A percentile compares a stretch with the other conserved stretches of the same genome.
These are phyloP conservation scores for Bipolaris cookei DNA, from an alignment of 2,329 filamentous ascomycete genomes.

Conservation along the genomic window DNA sequence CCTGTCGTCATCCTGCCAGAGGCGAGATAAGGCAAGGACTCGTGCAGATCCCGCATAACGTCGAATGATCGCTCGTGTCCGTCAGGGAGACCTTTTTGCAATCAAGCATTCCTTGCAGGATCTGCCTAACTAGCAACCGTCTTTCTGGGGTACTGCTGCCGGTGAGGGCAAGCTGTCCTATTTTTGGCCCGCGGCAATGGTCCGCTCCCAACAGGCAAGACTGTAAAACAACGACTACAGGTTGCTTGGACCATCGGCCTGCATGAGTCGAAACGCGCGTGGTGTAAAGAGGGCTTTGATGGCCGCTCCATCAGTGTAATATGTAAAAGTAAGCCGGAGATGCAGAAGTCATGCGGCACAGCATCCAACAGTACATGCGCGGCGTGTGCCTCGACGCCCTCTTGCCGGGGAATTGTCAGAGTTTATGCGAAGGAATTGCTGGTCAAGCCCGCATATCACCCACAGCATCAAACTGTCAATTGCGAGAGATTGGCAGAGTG, in stretches of 20 bases:
- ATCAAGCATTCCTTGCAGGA: conserved; percentile 21
- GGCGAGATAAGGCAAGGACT: conserved; percentile 37
- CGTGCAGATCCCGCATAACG: conserved; percentile 38
- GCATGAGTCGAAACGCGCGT: conserved; percentile 31
- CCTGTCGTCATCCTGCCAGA: conserved; percentile 32
- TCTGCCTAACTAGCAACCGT: conserved; percentile 33
- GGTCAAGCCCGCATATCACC: not conserved
- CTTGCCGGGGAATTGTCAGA: conserved; percentile 6
- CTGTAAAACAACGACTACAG: conserved; percentile 14
- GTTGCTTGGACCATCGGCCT: conserved; percentile 19
- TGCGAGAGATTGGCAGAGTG: conserved; percentile 1
- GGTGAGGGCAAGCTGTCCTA: conserved; percentile 34
- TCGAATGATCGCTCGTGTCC: conserved; percentile 35
- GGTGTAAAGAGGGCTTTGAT: conserved; percentile 14
- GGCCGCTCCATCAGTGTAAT: conserved; percentile 16
- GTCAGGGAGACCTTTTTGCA: conserved; percentile 21
- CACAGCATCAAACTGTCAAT: not conserved
- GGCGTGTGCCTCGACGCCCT: conserved; percentile 9
- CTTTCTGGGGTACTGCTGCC: conserved; percentile 38
- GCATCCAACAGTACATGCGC: conserved; percentile 4
- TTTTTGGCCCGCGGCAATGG: conserved; percentile 36
- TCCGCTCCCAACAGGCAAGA: conserved; percentile 24
- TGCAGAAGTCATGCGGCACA: conserved; percentile 22
- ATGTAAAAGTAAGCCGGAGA: conserved; percentile 14
- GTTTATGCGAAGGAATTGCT: conserved; percentile 7